Evolutionary conservation across 2,329 filamentous ascomycete genomes (phyloP).

Genomic region (Talaromyces atroroseus): DNA sequence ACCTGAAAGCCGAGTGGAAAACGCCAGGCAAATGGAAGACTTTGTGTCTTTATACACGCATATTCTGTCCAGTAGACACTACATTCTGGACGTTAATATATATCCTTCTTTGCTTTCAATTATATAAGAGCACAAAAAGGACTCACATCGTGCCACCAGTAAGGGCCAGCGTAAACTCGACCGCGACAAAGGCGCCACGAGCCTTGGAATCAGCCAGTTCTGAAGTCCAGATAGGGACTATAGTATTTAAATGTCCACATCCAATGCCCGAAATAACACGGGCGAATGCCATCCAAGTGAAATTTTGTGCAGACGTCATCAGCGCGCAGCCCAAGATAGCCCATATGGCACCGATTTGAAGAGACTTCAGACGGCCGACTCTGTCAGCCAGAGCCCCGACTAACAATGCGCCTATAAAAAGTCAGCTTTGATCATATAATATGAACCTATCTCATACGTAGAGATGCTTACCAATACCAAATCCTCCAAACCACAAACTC

Average conservation of each 20-base stretch:
- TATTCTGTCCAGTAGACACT: conserved; percentile 28
- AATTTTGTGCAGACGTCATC: conserved; percentile 20
- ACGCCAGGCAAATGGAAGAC: conserved; percentile 47
- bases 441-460: not conserved
- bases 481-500: conserved; percentile 25
- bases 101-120: not conserved
- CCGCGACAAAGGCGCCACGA: conserved; percentile 23
- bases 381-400: conserved; percentile 23
- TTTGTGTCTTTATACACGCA: conserved; percentile 21
- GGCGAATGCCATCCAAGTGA: conserved; percentile 22
- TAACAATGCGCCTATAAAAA: conserved; percentile 19
- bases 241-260: conserved; percentile 25
- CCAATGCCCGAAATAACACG: conserved; percentile 23
- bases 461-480: conserved; percentile 16
- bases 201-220: conserved; percentile 23
- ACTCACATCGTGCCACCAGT: conserved; percentile 16
- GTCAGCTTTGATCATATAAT: not conserved
- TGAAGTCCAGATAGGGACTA: conserved; percentile 24
- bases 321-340: conserved; percentile 20
- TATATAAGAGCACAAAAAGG: too few species aligned
- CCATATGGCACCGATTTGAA: conserved; percentile 24
- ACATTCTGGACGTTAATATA: not conserved
- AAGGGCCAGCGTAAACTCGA: conserved; percentile 21
- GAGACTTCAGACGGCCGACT: conserved; percentile 22
- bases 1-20: conserved; percentile 58